Percentiles rank a stretch among this genome's conserved stretches.
Evolutionary conservation across 2,329 filamentous ascomycete species (phyloP).

Genomic region (Parascedosporium putredinis): DNA sequence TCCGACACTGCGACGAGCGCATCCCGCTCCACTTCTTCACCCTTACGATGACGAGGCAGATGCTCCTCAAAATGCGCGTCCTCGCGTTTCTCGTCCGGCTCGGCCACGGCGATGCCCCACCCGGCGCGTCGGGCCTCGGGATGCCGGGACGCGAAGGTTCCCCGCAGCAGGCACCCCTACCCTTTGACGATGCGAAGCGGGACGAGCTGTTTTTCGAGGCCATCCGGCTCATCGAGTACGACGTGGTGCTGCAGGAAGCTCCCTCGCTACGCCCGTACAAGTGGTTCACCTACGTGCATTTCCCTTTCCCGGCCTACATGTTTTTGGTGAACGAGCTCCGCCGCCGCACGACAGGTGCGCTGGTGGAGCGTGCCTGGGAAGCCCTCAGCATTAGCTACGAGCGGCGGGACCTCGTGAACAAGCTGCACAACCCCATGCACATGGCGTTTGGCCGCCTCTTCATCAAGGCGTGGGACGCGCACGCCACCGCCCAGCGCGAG

Average conservation of each 20-base stretch:
- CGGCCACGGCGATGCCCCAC: slow-evolving; percentile 24
- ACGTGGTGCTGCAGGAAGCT: slow-evolving; percentile 43
- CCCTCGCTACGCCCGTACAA: slow-evolving; percentile 40
- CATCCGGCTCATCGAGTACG: slow-evolving; percentile 48
- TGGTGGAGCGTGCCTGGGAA: slow-evolving; percentile 49
- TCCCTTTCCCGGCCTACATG: slow-evolving; percentile 52
- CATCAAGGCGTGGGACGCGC: slow-evolving; percentile 52
- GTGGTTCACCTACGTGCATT: slow-evolving; percentile 50
- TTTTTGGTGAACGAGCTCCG: slow-evolving; percentile 47
- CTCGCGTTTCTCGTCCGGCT: slow-evolving; percentile 42
- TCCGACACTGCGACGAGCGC: slow-evolving; percentile 45
- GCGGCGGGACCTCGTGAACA: slow-evolving; percentile 35
- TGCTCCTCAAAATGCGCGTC: slow-evolving; percentile 46
- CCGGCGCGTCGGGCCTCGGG: background rate
- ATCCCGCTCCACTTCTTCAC: slow-evolving; percentile 51
- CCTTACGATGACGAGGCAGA: slow-evolving; percentile 44
- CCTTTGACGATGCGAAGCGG: slow-evolving; percentile 35
- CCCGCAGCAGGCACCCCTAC: slow-evolving; percentile 16
- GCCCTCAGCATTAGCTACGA: slow-evolving; percentile 46
- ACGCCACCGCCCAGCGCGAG: slow-evolving; percentile 35
- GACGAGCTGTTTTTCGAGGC: slow-evolving; percentile 44
- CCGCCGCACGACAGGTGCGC: slow-evolving; percentile 38
- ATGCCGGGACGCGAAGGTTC: background rate
- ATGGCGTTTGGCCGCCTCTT: slow-evolving; percentile 46
- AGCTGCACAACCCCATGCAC: slow-evolving; percentile 45